Percentiles rank a stretch among this genome's conserved stretches.
Conservation (phyloP, 2,329 filamentous ascomycete genomes). For the Diaporthe sp. region DNA sequence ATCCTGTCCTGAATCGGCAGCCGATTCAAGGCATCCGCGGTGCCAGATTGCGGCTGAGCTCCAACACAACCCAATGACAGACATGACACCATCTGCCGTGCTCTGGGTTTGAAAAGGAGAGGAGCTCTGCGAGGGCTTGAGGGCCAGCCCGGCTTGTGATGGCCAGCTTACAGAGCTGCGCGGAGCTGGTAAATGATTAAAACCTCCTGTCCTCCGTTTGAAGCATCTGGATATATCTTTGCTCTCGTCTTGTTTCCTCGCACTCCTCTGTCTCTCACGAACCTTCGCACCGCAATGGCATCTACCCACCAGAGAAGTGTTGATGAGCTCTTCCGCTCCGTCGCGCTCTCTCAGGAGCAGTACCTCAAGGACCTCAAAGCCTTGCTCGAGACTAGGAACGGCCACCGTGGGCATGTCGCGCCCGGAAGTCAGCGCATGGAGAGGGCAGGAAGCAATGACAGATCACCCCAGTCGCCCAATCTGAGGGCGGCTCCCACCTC, state of each 20-base stretch:
- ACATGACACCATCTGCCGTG: conserved; percentile 13
- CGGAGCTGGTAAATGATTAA: not conserved
- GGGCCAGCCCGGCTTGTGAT: not conserved
- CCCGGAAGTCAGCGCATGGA: conserved; percentile 31
- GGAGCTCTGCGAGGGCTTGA: conserved; percentile 5
- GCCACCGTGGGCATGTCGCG: not conserved
- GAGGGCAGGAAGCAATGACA: conserved; percentile 31
- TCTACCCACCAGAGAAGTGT: conserved; percentile 11
- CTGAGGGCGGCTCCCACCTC: not conserved
- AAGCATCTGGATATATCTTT: not conserved
- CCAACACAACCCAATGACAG: conserved; percentile 19
- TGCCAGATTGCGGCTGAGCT: conserved; percentile 28
- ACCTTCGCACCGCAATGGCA: not conserved
- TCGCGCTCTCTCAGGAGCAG: conserved; percentile 34
- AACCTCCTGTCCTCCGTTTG: not conserved
- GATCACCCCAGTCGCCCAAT: conserved; percentile 17
- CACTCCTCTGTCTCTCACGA: not conserved
- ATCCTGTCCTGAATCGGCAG: conserved; percentile 7
- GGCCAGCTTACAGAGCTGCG: not conserved
- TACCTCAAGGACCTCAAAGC: conserved; percentile 31
- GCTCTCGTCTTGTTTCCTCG: not conserved
- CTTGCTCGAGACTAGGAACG: conserved; percentile 13
- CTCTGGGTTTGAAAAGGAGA: not conserved
- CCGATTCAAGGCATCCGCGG: conserved; percentile 14
- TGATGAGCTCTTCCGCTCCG: conserved; percentile 33